phyloP scores from a whole-genome alignment of 495 filamentous ascomycete species.

The Aspergillus baeticus region DNA sequence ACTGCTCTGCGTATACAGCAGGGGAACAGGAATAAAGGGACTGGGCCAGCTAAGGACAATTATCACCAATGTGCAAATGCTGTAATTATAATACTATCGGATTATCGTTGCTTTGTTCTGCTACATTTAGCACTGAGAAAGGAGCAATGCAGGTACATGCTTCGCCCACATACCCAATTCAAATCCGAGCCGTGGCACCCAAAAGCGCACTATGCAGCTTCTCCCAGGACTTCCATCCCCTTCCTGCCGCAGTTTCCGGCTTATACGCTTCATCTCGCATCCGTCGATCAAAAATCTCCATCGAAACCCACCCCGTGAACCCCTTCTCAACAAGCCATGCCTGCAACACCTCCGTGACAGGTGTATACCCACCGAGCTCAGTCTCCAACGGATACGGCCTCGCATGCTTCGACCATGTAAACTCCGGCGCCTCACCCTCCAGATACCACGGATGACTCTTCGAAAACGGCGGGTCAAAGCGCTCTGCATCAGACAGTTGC shows the following conservation, averaged over 20 bases:
- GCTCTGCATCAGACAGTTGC: slow-evolving; percentile 71
- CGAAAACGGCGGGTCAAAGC: slow-evolving; percentile 56
- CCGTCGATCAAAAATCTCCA: slow-evolving; percentile 69
- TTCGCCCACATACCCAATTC: no score
- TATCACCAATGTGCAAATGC: no score
- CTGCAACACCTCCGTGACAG: slow-evolving; percentile 34
- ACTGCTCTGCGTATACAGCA: no score
- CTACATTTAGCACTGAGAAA: no score
- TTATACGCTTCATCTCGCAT: slow-evolving; percentile 50
- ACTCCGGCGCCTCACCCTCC: slow-evolving; percentile 59
- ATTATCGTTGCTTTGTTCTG: no score
- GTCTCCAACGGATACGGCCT: slow-evolving; percentile 67
- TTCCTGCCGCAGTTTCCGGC: slow-evolving; percentile 18
- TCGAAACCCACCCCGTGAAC: slow-evolving; percentile 68
- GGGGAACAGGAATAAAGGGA: no score
- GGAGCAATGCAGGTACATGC: no score
- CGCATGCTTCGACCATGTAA: slow-evolving; percentile 77
- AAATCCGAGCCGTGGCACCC: no score
- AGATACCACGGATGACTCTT: slow-evolving; percentile 61
- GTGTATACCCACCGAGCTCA: slow-evolving; percentile 64
- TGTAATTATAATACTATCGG: no score
- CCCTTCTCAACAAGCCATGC: slow-evolving; percentile 61
- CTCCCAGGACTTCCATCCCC: slow-evolving; percentile 28
- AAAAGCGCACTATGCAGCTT: slow-evolving; percentile 15
- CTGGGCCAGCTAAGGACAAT: no score